These are phyloP conservation scores for Cercis canadensis DNA, from an alignment of 306 rosid species.

Conservation along the genomic window DNA sequence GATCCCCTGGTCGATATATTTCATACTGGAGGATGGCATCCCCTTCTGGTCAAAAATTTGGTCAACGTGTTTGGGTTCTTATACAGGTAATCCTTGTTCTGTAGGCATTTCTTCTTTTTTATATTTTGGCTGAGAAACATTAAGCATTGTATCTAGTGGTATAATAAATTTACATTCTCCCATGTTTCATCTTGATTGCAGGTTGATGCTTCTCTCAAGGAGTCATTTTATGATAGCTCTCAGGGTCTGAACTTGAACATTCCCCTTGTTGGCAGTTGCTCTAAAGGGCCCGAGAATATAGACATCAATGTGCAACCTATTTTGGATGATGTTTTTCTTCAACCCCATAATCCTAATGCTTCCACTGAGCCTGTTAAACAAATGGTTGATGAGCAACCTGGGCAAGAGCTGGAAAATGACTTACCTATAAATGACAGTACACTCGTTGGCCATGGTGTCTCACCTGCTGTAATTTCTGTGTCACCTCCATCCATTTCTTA, in stretches of 20 bases:
- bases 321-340: slow-evolving; percentile 38
- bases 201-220: slow-evolving; percentile 74
- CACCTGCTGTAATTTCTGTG: slow-evolving; percentile 38
- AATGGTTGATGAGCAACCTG: slow-evolving; percentile 35
- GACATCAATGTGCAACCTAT: slow-evolving; percentile 55
- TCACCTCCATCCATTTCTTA: slow-evolving; percentile 45
- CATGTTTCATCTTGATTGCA: slow-evolving; percentile 35
- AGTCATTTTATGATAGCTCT: slow-evolving; percentile 47
- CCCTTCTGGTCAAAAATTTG: slow-evolving; percentile 77
- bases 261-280: slow-evolving; percentile 50
- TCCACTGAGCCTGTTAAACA: slow-evolving; percentile 45
- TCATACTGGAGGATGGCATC: slow-evolving; percentile 89
- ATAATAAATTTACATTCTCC: neutral
- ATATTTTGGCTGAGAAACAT: neutral
- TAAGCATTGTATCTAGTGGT: slow-evolving; percentile 8
- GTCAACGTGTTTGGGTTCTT: slow-evolving; percentile 93
- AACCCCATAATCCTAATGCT: slow-evolving; percentile 37
- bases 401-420: slow-evolving; percentile 42
- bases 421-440: slow-evolving; percentile 48
- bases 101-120: neutral
- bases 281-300: slow-evolving; percentile 43
- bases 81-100: slow-evolving; percentile 60
- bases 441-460: slow-evolving; percentile 49
- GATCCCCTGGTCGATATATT: slow-evolving; percentile 70
- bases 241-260: slow-evolving; percentile 68